Percentiles rank a stretch among this genome's conserved stretches.
These are phyloP conservation scores for Eucalyptus curtisii DNA, from an alignment of 345 rosid species.

Conservation along the genomic window DNA sequence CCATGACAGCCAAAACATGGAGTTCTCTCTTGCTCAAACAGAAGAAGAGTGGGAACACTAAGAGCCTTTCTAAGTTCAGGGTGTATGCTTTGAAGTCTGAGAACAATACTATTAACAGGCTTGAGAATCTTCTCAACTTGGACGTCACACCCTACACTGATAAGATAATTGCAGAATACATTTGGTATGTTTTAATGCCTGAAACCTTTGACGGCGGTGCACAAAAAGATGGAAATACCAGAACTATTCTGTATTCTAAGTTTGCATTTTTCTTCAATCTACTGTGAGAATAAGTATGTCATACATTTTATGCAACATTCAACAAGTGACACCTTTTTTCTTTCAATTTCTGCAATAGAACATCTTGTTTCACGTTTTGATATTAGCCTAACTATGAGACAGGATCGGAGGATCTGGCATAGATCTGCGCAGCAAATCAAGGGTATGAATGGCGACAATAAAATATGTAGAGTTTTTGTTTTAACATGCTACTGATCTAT, in stretches of 20 bases:
- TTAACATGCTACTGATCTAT: neutral
- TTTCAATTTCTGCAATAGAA: neutral
- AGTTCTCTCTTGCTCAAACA: conserved; percentile 56
- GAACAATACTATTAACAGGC: conserved; percentile 50
- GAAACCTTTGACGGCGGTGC: neutral
- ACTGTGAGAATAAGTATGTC: neutral
- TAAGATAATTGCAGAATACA: conserved; percentile 88
- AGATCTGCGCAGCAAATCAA: conserved; percentile 91
- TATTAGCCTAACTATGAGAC: neutral
- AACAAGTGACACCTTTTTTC: neutral
- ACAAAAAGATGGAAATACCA: neutral
- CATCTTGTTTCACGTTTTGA: neutral
- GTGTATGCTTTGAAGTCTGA: conserved; percentile 66
- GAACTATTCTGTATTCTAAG: neutral
- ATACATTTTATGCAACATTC: neutral
- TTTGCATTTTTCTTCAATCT: neutral
- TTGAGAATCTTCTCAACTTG: conserved; percentile 65
- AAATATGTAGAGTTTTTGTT: neutral
- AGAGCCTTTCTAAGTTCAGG: conserved; percentile 34
- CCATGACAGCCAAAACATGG: conserved; percentile 49
- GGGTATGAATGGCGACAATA: conserved; percentile 27
- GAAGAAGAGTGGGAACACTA: conserved; percentile 39
- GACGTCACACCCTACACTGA: conserved; percentile 81
- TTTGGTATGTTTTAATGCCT: conserved; percentile 43
- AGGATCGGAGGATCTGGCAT: conserved; percentile 96